Base-by-base conservation (phyloP, 202 grass and related monocot species). In the Panicum virgatum region DNA sequence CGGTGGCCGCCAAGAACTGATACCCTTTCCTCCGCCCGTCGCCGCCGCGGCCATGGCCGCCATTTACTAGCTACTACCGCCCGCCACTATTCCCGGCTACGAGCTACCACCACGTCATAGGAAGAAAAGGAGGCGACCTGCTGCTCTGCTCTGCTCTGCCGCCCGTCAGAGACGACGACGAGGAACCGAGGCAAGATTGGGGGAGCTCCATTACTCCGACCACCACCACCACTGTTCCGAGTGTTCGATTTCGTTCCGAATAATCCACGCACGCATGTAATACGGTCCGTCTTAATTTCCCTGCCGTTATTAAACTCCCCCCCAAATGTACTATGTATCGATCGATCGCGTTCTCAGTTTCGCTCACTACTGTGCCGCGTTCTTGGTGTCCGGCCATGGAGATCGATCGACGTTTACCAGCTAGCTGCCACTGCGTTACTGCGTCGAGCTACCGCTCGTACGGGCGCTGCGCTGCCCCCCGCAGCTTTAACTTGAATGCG, bases 1-100 rank as follows among this genome's bases (percentile, higher is more conserved):
- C 22, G 0, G 66, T 83, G 48, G 38, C 75, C 12, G 66, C 61
- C 85, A 80, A 88, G 60, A 84, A 74, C 80, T 83, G 80, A 83
- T 20, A 9, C 6, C 13, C 39, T 40, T 9, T n/a, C n/a, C n/a
- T 9, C 39, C 8, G 5, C 7, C 8, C 39, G 11, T 0, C n/a
- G n/a, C n/a, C n/a, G n/a, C n/a, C n/a, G n/a, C n/a, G n/a, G n/a
- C n/a, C n/a, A n/a, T n/a, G n/a, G n/a, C n/a, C n/a, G 5, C 32
- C 66, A 45, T 69, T 43, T 45, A 26, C n/a, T 45, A n/a, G n/a
- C n/a, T n/a, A 1, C 23, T 9, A 60, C 39, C 14, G 12, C 15
- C 8, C 3, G 4, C 53, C 23, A 7, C 22, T 26, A 29, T 27
- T 60, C 9, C 1, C 22, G 25, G 54, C 19, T 23, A 13, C 56